Conservation (phyloP, 1,139 yeast species). For the Kodamaea arcana region DNA sequence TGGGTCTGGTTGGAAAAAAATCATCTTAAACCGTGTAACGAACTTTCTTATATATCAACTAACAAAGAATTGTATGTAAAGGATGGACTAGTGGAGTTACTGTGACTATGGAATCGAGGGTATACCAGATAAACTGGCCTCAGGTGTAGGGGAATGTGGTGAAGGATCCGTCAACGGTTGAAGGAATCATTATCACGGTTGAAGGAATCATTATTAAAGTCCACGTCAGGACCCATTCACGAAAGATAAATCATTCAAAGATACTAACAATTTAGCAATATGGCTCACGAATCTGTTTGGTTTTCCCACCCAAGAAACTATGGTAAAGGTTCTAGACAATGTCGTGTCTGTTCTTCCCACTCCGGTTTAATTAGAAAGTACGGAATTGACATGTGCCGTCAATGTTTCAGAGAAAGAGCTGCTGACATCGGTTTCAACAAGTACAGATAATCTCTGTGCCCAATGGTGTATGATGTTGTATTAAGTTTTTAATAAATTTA, state of each 20-base stretch:
- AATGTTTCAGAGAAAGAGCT: constrained; percentile 99
- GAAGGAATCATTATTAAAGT: too few relatives aligned
- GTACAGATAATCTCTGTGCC: constrained; percentile 67
- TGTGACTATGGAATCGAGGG: background rate
- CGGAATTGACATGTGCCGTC: constrained; percentile 99
- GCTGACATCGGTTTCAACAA: constrained; percentile 98
- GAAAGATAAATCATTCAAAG: too few relatives aligned
- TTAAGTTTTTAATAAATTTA: constrained; percentile 2
- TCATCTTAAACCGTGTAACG: constrained; percentile 1
- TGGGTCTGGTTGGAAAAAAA: constrained; percentile 5
- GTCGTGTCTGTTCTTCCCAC: constrained; percentile 99
- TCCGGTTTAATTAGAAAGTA: constrained; percentile 99
- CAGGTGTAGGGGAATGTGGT: background rate
- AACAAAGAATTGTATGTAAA: constrained; percentile 14
- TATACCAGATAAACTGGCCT: background rate
- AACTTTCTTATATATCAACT: constrained; percentile 10
- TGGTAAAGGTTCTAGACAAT: constrained; percentile 99
- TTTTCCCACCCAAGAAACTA: constrained; percentile 99
- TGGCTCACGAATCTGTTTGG: constrained; percentile 99
- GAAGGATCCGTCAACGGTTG: too few relatives aligned
- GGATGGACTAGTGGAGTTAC: background rate
- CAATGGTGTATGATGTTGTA: constrained; percentile 8
- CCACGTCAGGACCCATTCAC: too few relatives aligned
- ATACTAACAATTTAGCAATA: constrained; percentile 42
- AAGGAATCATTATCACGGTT: too few relatives aligned